A percentile compares a stretch with the other conserved stretches of the same genome.
Conservation (phyloP, 768 basidiomycete species). For the Exidia glandulosa region DNA sequence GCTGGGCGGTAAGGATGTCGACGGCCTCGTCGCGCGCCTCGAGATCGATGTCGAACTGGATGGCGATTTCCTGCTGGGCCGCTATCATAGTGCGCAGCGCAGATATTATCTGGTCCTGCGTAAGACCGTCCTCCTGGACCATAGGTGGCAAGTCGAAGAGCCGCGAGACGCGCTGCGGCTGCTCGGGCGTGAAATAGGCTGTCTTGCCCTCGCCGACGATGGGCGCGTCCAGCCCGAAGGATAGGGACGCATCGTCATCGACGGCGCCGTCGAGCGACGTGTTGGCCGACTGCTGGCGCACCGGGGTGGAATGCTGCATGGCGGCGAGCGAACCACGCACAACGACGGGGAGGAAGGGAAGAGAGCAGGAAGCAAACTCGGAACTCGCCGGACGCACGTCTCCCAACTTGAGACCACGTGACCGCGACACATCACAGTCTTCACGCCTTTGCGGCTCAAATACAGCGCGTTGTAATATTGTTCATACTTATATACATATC, state of each 20-base stretch:
- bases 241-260: not conserved
- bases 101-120: slow-evolving; percentile 52
- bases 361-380: not conserved
- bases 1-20: slow-evolving; percentile 41
- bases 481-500: not conserved
- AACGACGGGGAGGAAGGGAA: not conserved
- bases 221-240: not conserved
- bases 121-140: not conserved
- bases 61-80: slow-evolving; percentile 61
- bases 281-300: not conserved
- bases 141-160: not conserved
- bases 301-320: not conserved
- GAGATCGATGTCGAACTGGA: slow-evolving; percentile 69
- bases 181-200: not conserved
- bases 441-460: too few species aligned
- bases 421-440: too few species aligned
- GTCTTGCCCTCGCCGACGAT: not conserved
- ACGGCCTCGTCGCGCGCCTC: slow-evolving; percentile 64
- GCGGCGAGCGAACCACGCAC: not conserved
- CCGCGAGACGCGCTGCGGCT: not conserved
- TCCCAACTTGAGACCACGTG: not conserved
- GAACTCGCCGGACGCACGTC: not conserved
- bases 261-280: not conserved
- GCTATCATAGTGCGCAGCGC: slow-evolving; percentile 66
- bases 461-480: not conserved